A percentile compares a stretch with the other conserved stretches of the same genome.
Evolutionary conservation across 169 alveolate genomes (phyloP).

Genomic region (Eimeria zaria): DNA sequence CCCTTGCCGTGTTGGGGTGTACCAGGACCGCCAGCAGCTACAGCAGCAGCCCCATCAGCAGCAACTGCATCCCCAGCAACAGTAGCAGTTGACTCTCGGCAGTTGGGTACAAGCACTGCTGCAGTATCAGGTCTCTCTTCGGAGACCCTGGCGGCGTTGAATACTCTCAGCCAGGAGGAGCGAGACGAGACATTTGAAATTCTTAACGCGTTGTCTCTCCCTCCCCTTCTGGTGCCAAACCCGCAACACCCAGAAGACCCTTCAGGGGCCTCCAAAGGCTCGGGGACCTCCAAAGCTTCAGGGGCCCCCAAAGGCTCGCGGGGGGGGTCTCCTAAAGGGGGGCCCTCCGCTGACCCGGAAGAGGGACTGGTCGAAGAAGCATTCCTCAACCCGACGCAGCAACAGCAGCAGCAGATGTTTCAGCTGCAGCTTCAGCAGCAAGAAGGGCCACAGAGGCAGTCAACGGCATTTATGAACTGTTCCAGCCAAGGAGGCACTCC

Average conservation of each 20-base stretch:
- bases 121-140: constrained; percentile 31
- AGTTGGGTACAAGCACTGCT: background rate
- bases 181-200: constrained; percentile 29
- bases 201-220: background rate
- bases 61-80: background rate
- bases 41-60: background rate
- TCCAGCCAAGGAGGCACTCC: background rate
- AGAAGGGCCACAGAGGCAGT: background rate
- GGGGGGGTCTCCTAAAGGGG: background rate
- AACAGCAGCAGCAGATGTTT: background rate
- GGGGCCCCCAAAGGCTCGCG: background rate
- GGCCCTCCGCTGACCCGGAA: background rate
- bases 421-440: constrained; percentile 46
- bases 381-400: background rate
- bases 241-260: background rate
- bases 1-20: background rate
- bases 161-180: constrained; percentile 10
- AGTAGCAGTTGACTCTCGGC: constrained; percentile 12
- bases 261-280: background rate
- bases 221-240: background rate
- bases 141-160: constrained; percentile 56
- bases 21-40: background rate
- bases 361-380: background rate
- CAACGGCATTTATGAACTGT: background rate
- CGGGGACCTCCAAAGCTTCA: background rate